Base-by-base conservation (phyloP, 2,329 filamentous ascomycete genomes). In the Hypoxylon sp. region DNA sequence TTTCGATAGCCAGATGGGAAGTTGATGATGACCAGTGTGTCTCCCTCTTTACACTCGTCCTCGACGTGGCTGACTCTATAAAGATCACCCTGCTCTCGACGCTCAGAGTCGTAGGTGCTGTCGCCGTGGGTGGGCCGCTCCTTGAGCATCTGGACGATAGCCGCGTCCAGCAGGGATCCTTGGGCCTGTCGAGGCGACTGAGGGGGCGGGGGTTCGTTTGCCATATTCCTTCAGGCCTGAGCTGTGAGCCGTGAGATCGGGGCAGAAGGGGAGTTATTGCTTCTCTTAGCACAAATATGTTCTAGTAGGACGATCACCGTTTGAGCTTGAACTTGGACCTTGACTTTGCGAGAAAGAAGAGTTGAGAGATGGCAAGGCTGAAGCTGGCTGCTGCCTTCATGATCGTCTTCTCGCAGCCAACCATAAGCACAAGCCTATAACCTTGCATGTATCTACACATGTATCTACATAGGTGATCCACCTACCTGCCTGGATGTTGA, bases 11-110 rank as follows among this genome's bases (percentile, higher is more conserved):
- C 38, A 2, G 6, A 2, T 3, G 63, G 63, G 37, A 77, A 75
- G 26, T 77, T 74, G 23, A 83, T 69, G 40, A 79, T 72, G 23
- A 82, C 73, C 6, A 81, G 64, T 0, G 78, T 80, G 49, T 82
- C 79, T 4, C 79, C 79, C 1, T 40, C 37, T 5, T 33, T 2
- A 33, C 50, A 48, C 9, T 52, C 21, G 18, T 20, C 9, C 2
- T 52, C 41, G 17, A 52, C 37, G 10, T 35, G 26, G 11, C 33
- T 26, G 8, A 61, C 9, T 31, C 42, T 48, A n/a, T 23, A 11
- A 18, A 62, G 26, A 48, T 62, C 58, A 17, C 9, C 13, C 21
- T 51, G 52, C 29, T 64, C 61, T 31, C 61, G 50, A 8, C 23
- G 17, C 9, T 53, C 49, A 13, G 35, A 40, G 8, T 11, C 20